Evolutionary conservation across 129 eudicot genomes (phyloP).

Genomic region (Smallanthus sonchifolius): DNA sequence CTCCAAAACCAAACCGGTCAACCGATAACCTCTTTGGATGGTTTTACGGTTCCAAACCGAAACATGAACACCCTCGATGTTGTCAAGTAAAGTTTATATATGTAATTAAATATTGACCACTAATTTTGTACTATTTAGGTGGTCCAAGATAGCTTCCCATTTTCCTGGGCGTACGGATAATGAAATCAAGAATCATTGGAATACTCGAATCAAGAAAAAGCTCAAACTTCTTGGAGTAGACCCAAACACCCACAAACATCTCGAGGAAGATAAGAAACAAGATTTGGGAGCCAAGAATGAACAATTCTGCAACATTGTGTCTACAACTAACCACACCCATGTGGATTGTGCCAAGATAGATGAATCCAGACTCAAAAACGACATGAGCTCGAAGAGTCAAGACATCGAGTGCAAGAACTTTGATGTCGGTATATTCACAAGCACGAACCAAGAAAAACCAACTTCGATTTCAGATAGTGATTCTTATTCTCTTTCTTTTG

Average conservation of each 20-base stretch:
- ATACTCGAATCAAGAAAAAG: slow-evolving; percentile 74
- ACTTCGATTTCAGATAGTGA: slow-evolving; percentile 18
- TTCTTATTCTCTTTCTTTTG: slow-evolving; percentile 33
- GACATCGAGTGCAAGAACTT: slow-evolving; percentile 12
- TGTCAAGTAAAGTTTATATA: background rate
- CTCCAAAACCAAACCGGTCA: too few species aligned
- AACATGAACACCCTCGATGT: background rate
- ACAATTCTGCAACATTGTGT: slow-evolving; percentile 6
- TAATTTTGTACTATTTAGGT: slow-evolving; percentile 31
- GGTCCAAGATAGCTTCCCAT: slow-evolving; percentile 82
- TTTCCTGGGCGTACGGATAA: slow-evolving; percentile 83
- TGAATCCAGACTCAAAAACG: slow-evolving; percentile 1
- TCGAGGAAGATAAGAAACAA: slow-evolving; percentile 29
- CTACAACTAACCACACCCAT: slow-evolving; percentile 12
- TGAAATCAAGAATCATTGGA: slow-evolving; percentile 76
- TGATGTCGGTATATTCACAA: slow-evolving; percentile 27
- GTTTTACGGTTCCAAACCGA: too few species aligned
- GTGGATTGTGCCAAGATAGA: background rate
- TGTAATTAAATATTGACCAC: background rate
- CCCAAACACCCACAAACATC: slow-evolving; percentile 47
- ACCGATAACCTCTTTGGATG: too few species aligned
- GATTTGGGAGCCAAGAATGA: slow-evolving; percentile 4
- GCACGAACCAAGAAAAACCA: slow-evolving; percentile 28
- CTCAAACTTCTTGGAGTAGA: slow-evolving; percentile 54
- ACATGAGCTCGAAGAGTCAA: background rate